Conservation (phyloP, 495 filamentous ascomycete genomes). For the Entonaema liquescens region DNA sequence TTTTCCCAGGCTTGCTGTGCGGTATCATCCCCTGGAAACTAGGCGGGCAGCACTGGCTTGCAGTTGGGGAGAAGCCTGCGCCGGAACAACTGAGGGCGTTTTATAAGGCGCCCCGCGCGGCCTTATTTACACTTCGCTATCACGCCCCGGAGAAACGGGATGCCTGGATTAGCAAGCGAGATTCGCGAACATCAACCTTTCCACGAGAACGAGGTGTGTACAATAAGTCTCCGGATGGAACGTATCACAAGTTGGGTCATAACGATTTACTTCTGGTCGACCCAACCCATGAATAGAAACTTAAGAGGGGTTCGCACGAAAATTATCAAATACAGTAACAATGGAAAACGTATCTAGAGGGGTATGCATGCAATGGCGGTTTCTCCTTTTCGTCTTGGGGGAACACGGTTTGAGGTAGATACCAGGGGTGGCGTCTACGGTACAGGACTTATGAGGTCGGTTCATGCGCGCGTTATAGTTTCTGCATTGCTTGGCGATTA, state of each 20-base stretch:
- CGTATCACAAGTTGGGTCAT: slow-evolving; percentile 8
- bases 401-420: neutral
- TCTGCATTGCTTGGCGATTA: slow-evolving; percentile 1
- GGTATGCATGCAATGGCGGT: neutral
- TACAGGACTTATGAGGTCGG: neutral
- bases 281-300: neutral
- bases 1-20: slow-evolving; percentile 82
- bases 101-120: slow-evolving; percentile 38
- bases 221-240: slow-evolving; percentile 14
- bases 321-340: neutral
- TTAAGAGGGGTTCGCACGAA: neutral
- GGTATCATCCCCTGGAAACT: slow-evolving; percentile 74
- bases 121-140: slow-evolving; percentile 42
- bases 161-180: slow-evolving; percentile 39
- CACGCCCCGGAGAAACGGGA: slow-evolving; percentile 22
- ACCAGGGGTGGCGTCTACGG: neutral
- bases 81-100: slow-evolving; percentile 19
- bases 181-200: slow-evolving; percentile 17
- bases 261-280: neutral
- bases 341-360: neutral
- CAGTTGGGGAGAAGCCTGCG: slow-evolving; percentile 26
- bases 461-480: neutral
- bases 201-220: slow-evolving; percentile 20
- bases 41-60: slow-evolving; percentile 49
- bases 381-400: neutral